Percentiles rank a stretch among this genome's conserved stretches.
These are phyloP conservation scores for Corrigiola litoralis DNA, from an alignment of 179 eudicot genomes.

Conservation along the genomic window DNA sequence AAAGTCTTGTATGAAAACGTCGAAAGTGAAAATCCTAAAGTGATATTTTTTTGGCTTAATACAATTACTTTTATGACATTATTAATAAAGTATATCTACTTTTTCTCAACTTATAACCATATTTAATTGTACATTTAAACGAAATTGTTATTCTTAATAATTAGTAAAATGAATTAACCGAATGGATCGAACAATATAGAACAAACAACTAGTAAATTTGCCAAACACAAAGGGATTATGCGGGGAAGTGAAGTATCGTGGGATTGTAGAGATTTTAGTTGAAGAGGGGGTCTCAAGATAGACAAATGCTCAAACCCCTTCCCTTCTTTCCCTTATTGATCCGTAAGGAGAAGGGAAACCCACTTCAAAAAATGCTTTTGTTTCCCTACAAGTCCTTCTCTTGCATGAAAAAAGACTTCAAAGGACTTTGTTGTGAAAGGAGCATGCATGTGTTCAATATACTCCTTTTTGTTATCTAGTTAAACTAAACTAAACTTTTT, in stretches of 20 bases:
- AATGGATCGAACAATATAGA: not conserved
- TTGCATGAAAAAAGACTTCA: not conserved
- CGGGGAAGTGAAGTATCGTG: conserved; percentile 10
- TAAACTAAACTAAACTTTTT: not conserved
- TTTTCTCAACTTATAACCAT: too few relatives aligned
- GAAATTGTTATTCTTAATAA: too few relatives aligned
- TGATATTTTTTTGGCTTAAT: too few relatives aligned
- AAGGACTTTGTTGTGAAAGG: not conserved
- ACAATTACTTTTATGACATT: too few relatives aligned
- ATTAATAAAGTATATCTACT: too few relatives aligned
- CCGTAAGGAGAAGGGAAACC: conserved; percentile 35
- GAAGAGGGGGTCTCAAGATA: conserved; percentile 37
- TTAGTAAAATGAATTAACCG: too few relatives aligned
- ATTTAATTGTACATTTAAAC: too few relatives aligned
- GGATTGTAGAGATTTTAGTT: conserved; percentile 15
- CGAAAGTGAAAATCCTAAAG: too few relatives aligned
- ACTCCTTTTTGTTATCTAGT: not conserved
- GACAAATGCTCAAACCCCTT: conserved; percentile 24
- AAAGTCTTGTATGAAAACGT: not conserved
- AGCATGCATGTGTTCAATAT: not conserved
- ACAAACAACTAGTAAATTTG: not conserved
- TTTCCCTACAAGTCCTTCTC: not conserved
- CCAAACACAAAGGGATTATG: not conserved
- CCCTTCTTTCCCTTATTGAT: conserved; percentile 3
- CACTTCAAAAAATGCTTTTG: not conserved